Base-by-base conservation (phyloP, 495 filamentous ascomycete genomes). In the Chlorociboria aeruginascens region DNA sequence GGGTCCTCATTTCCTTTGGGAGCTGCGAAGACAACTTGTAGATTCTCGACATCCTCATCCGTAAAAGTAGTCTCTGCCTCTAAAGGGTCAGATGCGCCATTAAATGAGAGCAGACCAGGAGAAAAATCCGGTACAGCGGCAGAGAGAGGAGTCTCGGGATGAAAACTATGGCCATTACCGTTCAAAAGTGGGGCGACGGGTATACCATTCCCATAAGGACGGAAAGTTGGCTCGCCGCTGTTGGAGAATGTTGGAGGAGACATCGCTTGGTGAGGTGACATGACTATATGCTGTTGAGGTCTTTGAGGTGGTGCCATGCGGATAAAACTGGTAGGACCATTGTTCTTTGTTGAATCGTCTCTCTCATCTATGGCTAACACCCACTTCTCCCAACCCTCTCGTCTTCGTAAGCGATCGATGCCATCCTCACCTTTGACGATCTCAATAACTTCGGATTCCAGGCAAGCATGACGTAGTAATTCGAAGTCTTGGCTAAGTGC, bases 341-440 rank as follows among this genome's bases (percentile, higher is more conserved):
- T 58, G 50, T 69, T 61, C 43, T 63, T 67, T 13, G 63, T 63
- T 7, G 50, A 55, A 13, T 66, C 62, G 29, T 65, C 54, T 47
- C 73, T 66, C 45, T 62, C 54, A 6, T 55, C 59, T 28, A 55
- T 50, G 28, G 64, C 66, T 43, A 96, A 63, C 9, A 95, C 74
- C 78, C 86, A 98, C 48, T 79, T 77, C 45, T 83, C 68, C 87
- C 89, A 96, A 6, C 76, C 79, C 7, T 89, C 76, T 28, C 74
- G 73, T 35, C 73, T 74, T n/a, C 92, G 82, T 44, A 98, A 56
- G n/a, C 83, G 70, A 63, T 95, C 85, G 20, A 82, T 63, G 17
- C 82, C 80, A 61, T 95, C 86, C 11, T 77, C 71, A 32, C 83
- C 81, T 30, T 72, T 61, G 33, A 78, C 68, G 57, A 84, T 72